Evolutionary conservation across 2,329 filamentous ascomycete genomes (phyloP).

Genomic region (Penicillium hordei): DNA sequence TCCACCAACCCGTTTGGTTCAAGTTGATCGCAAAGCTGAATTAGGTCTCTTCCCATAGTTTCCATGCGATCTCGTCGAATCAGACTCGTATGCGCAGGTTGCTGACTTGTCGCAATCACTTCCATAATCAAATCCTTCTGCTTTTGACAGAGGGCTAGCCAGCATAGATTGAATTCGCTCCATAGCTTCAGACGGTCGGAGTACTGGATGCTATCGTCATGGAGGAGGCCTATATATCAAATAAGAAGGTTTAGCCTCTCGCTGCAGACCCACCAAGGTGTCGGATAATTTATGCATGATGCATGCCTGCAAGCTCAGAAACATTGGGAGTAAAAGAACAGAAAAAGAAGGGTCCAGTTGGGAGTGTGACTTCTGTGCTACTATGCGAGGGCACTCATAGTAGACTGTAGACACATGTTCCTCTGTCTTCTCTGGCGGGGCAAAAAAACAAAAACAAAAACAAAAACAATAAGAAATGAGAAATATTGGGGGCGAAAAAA

Average conservation of each 20-base stretch:
- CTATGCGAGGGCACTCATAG: conserved; percentile 1
- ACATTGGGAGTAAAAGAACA: not conserved
- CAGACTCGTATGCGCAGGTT: conserved; percentile 59
- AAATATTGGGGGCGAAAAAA: conserved; percentile 24
- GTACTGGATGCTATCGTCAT: conserved; percentile 76
- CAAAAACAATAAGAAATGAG: conserved; percentile 16
- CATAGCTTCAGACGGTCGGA: conserved; percentile 78
- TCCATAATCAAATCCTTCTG: conserved; percentile 72
- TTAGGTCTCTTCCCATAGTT: conserved; percentile 77
- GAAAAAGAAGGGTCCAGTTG: conserved; percentile 15
- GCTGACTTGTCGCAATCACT: conserved; percentile 59
- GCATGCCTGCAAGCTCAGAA: conserved; percentile 13
- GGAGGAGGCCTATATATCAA: conserved; percentile 67
- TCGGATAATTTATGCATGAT: conserved; percentile 20
- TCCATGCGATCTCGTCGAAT: conserved; percentile 69
- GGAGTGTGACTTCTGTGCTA: conserved; percentile 16
- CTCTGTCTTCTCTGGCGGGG: not conserved
- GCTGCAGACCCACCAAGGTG: not conserved
- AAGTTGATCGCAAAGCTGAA: conserved; percentile 79
- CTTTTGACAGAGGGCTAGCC: conserved; percentile 78
- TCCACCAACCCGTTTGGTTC: conserved; percentile 94
- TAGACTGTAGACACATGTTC: not conserved
- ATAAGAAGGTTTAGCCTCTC: conserved; percentile 23
- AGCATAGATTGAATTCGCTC: conserved; percentile 92
- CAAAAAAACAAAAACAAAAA: conserved; percentile 3